Base-by-base conservation (phyloP, 2,329 filamentous ascomycete species). In the Aspergillus persii region DNA sequence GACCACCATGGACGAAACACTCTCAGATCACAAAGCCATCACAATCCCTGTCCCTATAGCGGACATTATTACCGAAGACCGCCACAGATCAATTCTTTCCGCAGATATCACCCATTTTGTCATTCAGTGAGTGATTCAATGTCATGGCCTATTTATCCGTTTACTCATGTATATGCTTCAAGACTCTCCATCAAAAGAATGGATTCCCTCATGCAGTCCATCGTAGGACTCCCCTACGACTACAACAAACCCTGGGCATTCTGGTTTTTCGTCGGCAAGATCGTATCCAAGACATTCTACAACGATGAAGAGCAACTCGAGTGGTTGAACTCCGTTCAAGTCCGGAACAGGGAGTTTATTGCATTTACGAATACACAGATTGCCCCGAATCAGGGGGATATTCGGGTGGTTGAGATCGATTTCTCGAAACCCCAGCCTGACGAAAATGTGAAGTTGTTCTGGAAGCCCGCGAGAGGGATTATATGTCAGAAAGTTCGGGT, bases 201-300 rank as follows among this genome's bases (percentile, higher is more conserved):
- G 9, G 60, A 62, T 26, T 51, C 53, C n/a, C 49, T 62, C 31
- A 59, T 59, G 60, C 60, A 54, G 31, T 39, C 26, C n/a, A n/a
- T 31, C 27, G 54, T 48, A 12, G 50, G 26, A 7, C 11, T 62
- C 33, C 6, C 46, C n/a, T 62, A 58, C 39, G 54, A 60, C 36
- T 58, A 50, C 29, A 27, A 62, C 18, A 59, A 53, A 15, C 60
- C 57, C 18, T 62, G 60, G 60, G 54, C 60, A 12, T 57, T 55
- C 48, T 60, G 57, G 60, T 62, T 58, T 33, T 62, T 58, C 23
- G 47, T 62, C 26, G 57, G 60, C 26, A 60, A 62, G 50, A 39
- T 50, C 26, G 6, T 62, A 44, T 62, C 57, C 3, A 59, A 62
- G 46, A 33, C 53, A 3, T 55, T 62, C 18, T 60, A 54, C 44